Conservation (phyloP, 805 yeast species). For the Kodamaea leandrae region DNA sequence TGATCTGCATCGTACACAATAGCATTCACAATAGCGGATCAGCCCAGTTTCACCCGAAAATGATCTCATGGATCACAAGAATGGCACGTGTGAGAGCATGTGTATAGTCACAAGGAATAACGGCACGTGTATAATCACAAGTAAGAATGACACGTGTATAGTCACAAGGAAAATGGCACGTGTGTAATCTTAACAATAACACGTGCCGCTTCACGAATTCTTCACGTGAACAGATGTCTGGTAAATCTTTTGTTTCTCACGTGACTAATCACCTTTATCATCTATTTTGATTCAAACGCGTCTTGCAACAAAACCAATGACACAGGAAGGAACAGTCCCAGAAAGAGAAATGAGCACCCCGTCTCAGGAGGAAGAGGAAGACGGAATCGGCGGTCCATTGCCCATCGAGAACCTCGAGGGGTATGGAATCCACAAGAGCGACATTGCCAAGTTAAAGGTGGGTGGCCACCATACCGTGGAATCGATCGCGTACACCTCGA, state of each 20-base stretch:
- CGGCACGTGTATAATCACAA: no score
- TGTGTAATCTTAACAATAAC: no score
- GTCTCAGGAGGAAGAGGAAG: conserved; percentile 46
- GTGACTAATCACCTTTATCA: background rate
- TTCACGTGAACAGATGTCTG: no score
- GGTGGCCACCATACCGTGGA: conserved; percentile 89
- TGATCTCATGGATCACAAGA: no score
- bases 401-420: conserved; percentile 61
- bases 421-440: conserved; percentile 80
- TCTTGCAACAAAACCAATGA: conserved; percentile 8
- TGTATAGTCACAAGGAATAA: no score
- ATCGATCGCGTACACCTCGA: conserved; percentile 90
- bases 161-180: no score
- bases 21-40: no score
- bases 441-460: conserved; percentile 74
- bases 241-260: conserved; percentile 2
- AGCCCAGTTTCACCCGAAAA: no score
- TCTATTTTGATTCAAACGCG: background rate
- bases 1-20: no score
- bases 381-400: conserved; percentile 54
- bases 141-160: no score
- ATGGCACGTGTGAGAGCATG: no score
- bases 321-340: conserved; percentile 11
- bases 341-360: conserved; percentile 6
- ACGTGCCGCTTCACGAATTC: no score